Base-by-base conservation (phyloP, 2,329 filamentous ascomycete species). In the Talaromyces rugulosus region DNA sequence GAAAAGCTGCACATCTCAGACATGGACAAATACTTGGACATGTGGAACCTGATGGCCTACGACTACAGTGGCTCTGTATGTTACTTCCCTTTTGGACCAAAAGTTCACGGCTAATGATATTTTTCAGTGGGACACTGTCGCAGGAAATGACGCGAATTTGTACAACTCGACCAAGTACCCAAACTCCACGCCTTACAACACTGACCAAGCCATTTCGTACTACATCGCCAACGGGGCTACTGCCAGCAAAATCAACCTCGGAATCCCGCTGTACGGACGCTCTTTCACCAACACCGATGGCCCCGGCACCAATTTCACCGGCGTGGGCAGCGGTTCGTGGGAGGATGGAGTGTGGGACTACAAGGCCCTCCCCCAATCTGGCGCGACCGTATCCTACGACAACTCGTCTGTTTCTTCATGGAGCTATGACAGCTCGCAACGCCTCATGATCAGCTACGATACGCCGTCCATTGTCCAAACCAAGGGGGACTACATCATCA, bases 241-340 rank as follows among this genome's bases (percentile, higher is more conserved):
- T 0, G 72, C 87, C 0, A 72, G 81, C 64, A 97, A 96, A 77
- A 85, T 98, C 59, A 90, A 96, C 3, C 75, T 97, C 14, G 93
- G 94, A 2, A 94, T 97, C 89, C 93, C 94, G 2, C 80, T 98
- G 12, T 98, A 97, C 72, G 94, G 94, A 1, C 89, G 92, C 40
- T 87, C 91, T 0, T 98, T 97, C 73, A 82, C 87, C 67, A 85
- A 87, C 66, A 97, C 94, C 0, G 83, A 89, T 30, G 93, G 92
- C 0, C 83, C 86, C 0, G 94, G 94, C 0, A 75, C 80, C 34
- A 77, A 85, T 0, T 97, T 84, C 76, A 83, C 75, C 56, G 92
- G 92, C 6, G 82, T 91, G 8, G 93, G 92, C 1, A 82, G 87
- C 60, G 94, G 62, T 87, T 3, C 80, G 80, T 66, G 73, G 78